Evolutionary conservation across 805 yeast genomes (phyloP), one percentile per base, ranked within the genome.

Genomic region (Cyberlindnera maritima): DNA sequence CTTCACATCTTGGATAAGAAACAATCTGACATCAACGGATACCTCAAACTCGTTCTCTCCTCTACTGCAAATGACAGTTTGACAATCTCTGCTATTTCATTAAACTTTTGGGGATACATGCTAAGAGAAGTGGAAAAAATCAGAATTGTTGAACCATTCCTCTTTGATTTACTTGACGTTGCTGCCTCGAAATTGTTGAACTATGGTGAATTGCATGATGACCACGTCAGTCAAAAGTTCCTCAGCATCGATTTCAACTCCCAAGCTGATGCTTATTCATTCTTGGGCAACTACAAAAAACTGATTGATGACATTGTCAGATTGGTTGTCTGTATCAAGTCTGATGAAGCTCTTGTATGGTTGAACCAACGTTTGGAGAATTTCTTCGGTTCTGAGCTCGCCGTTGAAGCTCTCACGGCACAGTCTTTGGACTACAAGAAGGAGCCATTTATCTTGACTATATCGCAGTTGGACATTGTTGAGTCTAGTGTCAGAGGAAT

Each of bases 51-150:
- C 19, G 89, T 94, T 6, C 70, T 94, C 37, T 77, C 82, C 39
- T 88, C 97, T 1, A 87, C 96, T 0, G 77, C 75, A 57, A 94
- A 89, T 60, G 86, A 88, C 21, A 87, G 96, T 57, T 73, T 94
- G 46, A 84, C 92, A n/a, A 83, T 92, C 3, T 85, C 96, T 42
- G 96, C 97, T 0, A 74, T 94, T 15, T 87, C 97, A 0, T 68
- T 94, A 43, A 96, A 90, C 62, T 85, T 94, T 70, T 95, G 99
- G 99, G 89, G 96, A 50, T 80, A 92, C 2, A 80, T 92, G 55
- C 69, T 95, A 43, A 76, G 99, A 58, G 79, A 83, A 47, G 96
- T 90, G 55, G 79, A 80, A 12, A 76, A 75, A 53, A 71, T 74
- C 6, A 76, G 79, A 33, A 57, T 71, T 28, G 80, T 85, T 36